These are phyloP conservation scores for Rhodotorula glutinis DNA, from an alignment of 1,284 basidiomycete genomes.

Conservation along the genomic window DNA sequence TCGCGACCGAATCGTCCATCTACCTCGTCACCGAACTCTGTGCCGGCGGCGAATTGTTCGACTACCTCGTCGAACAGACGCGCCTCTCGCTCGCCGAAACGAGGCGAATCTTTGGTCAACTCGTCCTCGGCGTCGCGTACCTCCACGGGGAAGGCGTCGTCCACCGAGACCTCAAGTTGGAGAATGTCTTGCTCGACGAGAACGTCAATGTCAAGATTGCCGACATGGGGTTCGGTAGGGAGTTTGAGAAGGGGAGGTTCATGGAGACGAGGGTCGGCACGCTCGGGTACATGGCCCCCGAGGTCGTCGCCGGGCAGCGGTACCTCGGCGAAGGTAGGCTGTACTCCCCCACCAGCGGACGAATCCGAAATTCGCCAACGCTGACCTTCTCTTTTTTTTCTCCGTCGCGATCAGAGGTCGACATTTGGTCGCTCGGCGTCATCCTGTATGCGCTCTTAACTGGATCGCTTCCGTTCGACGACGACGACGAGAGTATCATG, in stretches of 20 bases:
- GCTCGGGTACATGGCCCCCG: constrained; percentile 89
- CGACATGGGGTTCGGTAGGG: constrained; percentile 94
- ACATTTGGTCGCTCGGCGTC: constrained; percentile 94
- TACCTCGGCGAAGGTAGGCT: constrained; percentile 79
- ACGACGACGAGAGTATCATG: constrained; percentile 91
- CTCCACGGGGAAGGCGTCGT: constrained; percentile 51
- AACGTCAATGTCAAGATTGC: constrained; percentile 59
- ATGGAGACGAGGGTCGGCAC: constrained; percentile 98
- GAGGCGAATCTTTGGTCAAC: constrained; percentile 49
- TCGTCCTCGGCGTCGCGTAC: constrained; percentile 50
- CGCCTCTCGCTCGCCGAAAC: constrained; percentile 47
- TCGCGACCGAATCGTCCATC: constrained; percentile 89
- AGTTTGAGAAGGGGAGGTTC: constrained; percentile 76
- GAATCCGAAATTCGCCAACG: too few species aligned
- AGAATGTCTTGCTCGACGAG: constrained; percentile 52
- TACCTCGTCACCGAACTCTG: constrained; percentile 98
- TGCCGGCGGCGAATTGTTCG: constrained; percentile 67
- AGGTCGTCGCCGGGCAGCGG: constrained; percentile 85
- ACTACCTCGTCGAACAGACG: constrained; percentile 51
- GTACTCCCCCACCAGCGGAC: not conserved
- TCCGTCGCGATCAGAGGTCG: constrained; percentile 66
- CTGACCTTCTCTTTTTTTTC: not conserved
- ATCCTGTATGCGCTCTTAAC: constrained; percentile 92
- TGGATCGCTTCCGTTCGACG: constrained; percentile 93
- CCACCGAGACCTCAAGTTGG: constrained; percentile 57